Evolutionary conservation across 1,139 yeast species (phyloP).

Genomic region (Hyphopichia burtonii): DNA sequence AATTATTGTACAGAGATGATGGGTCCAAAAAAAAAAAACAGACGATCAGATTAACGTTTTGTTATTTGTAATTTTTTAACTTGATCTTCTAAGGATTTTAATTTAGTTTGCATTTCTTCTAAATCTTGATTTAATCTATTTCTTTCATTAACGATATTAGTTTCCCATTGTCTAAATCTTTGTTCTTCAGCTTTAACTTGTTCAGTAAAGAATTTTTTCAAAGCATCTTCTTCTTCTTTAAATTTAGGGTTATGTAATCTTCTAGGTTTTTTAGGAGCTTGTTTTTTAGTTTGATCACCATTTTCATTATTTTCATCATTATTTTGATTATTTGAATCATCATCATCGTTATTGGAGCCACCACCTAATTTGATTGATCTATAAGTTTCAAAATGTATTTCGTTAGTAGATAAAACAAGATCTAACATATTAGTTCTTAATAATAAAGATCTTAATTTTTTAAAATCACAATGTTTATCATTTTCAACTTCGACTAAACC

Average conservation of each 20-base stretch:
- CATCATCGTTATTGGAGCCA: slow-evolving; percentile 40
- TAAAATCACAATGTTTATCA: slow-evolving; percentile 93
- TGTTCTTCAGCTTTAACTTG: slow-evolving; percentile 97
- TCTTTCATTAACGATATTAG: slow-evolving; percentile 90
- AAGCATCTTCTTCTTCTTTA: slow-evolving; percentile 92
- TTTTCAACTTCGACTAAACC: slow-evolving; percentile 97
- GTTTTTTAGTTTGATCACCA: slow-evolving; percentile 34
- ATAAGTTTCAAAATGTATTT: slow-evolving; percentile 85
- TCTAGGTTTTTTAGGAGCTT: slow-evolving; percentile 45
- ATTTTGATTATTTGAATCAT: slow-evolving; percentile 15
- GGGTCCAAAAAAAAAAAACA: neutral
- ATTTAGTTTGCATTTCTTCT: slow-evolving; percentile 78
- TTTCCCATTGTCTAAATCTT: slow-evolving; percentile 98
- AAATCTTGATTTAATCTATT: slow-evolving; percentile 91
- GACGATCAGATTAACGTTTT: slow-evolving; percentile 23
- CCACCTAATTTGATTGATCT: slow-evolving; percentile 79
- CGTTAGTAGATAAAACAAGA: slow-evolving; percentile 84
- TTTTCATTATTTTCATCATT: slow-evolving; percentile 29
- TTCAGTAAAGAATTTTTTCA: slow-evolving; percentile 95
- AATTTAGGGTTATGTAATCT: slow-evolving; percentile 82
- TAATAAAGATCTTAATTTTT: slow-evolving; percentile 81
- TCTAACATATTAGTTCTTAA: slow-evolving; percentile 94
- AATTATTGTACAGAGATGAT: neutral
- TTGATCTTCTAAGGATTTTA: slow-evolving; percentile 70
- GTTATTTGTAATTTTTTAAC: slow-evolving; percentile 65